Conservation (phyloP, 164 flowering plant genomes). For the Umbellularia californica region DNA sequence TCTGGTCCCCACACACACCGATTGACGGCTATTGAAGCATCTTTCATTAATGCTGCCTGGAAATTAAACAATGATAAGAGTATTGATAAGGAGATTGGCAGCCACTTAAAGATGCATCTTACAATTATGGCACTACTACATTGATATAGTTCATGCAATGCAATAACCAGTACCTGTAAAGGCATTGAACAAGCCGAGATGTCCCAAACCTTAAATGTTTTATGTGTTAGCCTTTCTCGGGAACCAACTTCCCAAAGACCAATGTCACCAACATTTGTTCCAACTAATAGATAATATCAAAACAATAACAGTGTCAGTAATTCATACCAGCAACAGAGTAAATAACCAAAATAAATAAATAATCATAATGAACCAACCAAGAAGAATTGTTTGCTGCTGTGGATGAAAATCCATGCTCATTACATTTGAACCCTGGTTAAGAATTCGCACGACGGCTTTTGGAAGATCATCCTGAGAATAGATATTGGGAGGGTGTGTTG, state of each 20-base stretch:
- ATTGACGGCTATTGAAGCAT: slow-evolving; percentile 39
- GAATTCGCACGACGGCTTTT: slow-evolving; percentile 45
- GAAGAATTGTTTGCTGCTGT: slow-evolving; percentile 58
- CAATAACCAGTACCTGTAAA: slow-evolving; percentile 33
- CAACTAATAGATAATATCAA: slow-evolving; percentile 14
- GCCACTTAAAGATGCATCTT: neutral
- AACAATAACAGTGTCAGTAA: neutral
- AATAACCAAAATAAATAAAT: neutral
- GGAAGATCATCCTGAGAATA: slow-evolving; percentile 77
- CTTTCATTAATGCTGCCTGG: slow-evolving; percentile 41
- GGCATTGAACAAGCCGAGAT: slow-evolving; percentile 34
- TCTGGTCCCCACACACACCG: slow-evolving; percentile 51
- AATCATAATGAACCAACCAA: slow-evolving; percentile 34
- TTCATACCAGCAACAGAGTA: neutral
- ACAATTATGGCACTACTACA: neutral
- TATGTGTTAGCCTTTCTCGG: slow-evolving; percentile 37
- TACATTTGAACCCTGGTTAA: slow-evolving; percentile 62
- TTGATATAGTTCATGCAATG: neutral
- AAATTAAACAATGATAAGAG: slow-evolving; percentile 2
- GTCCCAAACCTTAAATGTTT: slow-evolving; percentile 51
- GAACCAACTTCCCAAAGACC: slow-evolving; percentile 62
- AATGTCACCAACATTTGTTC: slow-evolving; percentile 67
- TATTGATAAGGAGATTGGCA: neutral
- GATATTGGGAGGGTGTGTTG: slow-evolving; percentile 44
- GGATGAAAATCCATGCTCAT: slow-evolving; percentile 95